phyloP scores from a whole-genome alignment of 1,284 basidiomycete species.

The Xerocomus cyaneibrunnescens region DNA sequence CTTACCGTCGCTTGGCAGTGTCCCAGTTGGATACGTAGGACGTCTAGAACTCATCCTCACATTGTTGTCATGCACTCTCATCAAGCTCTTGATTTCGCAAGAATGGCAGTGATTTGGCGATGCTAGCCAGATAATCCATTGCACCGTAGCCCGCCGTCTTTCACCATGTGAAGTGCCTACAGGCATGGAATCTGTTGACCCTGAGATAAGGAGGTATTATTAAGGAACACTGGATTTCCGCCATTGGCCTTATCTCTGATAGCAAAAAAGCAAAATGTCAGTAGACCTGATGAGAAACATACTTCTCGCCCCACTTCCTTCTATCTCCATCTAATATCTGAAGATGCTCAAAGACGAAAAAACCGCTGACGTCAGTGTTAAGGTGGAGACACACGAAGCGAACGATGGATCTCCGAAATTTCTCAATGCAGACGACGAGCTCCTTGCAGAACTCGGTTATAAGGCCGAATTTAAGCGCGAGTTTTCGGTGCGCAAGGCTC shows the following conservation, averaged over 20 bases:
- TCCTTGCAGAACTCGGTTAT: slow-evolving; percentile 69
- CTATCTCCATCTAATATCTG: not conserved
- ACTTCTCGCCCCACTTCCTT: not conserved
- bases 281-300: not conserved
- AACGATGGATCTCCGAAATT: slow-evolving; percentile 23
- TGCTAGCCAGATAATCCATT: not conserved
- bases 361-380: not conserved
- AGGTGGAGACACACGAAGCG: slow-evolving; percentile 11
- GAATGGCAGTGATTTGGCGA: not conserved
- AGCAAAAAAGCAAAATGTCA: not conserved
- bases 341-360: slow-evolving; percentile 25
- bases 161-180: not conserved
- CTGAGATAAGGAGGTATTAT: slow-evolving; percentile 13
- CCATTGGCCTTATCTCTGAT: slow-evolving; percentile 15
- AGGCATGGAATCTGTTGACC: not conserved
- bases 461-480: slow-evolving; percentile 74
- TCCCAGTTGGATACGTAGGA: not conserved
- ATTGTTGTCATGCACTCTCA: too few relatives aligned
- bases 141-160: not conserved
- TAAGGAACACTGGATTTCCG: not conserved
- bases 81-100: not conserved
- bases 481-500: slow-evolving; percentile 56
- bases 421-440: slow-evolving; percentile 50
- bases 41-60: not conserved
- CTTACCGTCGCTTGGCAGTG: not conserved